Base-by-base conservation (phyloP, 306 rosid genomes). In the Vigna mungo region DNA sequence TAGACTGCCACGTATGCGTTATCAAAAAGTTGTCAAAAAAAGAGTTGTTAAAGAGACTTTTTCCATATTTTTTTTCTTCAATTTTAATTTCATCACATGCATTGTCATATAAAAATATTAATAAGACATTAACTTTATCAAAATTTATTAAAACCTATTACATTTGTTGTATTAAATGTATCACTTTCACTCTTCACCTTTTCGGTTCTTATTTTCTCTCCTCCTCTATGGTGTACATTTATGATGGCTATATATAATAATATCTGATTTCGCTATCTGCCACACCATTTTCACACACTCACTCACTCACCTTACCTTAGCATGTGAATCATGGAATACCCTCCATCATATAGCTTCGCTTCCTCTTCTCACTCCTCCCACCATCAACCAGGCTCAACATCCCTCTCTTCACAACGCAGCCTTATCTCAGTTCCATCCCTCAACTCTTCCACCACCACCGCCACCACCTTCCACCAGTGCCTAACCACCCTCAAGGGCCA, bases 291-390 rank as follows among this genome's bases (percentile, higher is more conserved):
- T 53, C 44, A 68, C 27, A 23, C 37, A 34, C 6, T 34, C 37
- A 72, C 46, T 41, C 71, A 63, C 52, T n/a, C n/a, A n/a, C n/a
- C 66, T 5, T 34, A 68, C 56, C 66, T 7, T 43, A 63, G 55
- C 83, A 81, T 80, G 82, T 89, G 88, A 89, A 64, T 68, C 47
- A 91, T 90, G 96, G 96, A 88, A 52, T 63, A 70, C 78, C 84
- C 83, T 32, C 76, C 72, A 67, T 65, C 89, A 11, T 77, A 54
- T 65, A 41, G 58, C 65, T 46, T 7, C 68, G 41, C 86, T 18
- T 84, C 86, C 44, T 84, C 83, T 12, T 83, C 79, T 43, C 44
- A 78, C 58, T 85, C 86, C 12, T 79, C 74, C 80, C 64, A 84
- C 74, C 61, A 10, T 72, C 68, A 69, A 70, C 4, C 52, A 23